Percentiles rank a stretch among this genome's conserved stretches.
These are phyloP conservation scores for Debaryomycetaceae sp. DNA, from an alignment of 1,139 yeast genomes.

Conservation along the genomic window DNA sequence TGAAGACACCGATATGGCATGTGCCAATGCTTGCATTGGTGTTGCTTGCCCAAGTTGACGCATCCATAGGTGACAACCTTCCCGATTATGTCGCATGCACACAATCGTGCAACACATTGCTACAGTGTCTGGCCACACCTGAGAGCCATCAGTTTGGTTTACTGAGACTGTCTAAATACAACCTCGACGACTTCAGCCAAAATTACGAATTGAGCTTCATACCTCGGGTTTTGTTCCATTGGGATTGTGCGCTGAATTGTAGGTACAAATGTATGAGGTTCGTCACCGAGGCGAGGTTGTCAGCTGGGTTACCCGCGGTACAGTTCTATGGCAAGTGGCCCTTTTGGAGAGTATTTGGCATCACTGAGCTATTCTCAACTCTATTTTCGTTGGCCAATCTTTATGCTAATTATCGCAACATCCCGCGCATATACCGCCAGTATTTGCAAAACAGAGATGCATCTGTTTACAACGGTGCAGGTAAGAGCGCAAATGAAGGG, in stretches of 20 bases:
- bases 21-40: too few species aligned
- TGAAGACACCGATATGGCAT: too few species aligned
- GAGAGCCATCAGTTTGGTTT: neutral
- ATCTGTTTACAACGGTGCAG: too few species aligned
- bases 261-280: constrained; percentile 40
- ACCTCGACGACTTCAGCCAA: constrained; percentile 13
- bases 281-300: constrained; percentile 23
- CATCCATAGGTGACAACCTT: constrained; percentile 28
- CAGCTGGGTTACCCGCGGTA: constrained; percentile 23
- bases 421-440: constrained; percentile 24
- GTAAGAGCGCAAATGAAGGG: constrained; percentile 9
- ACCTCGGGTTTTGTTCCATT: constrained; percentile 18
- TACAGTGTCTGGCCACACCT: constrained; percentile 2
- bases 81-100: constrained; percentile 25
- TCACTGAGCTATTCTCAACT: constrained; percentile 36
- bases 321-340: constrained; percentile 50
- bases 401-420: constrained; percentile 30
- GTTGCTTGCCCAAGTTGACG: constrained; percentile 5
- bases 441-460: constrained; percentile 17
- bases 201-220: constrained; percentile 14
- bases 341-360: constrained; percentile 32
- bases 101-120: constrained; percentile 11
- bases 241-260: constrained; percentile 41
- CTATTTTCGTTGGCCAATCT: constrained; percentile 37
- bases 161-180: constrained; percentile 8